phyloP scores from a whole-genome alignment of 2,329 filamentous ascomycete genomes.

The Chrysoporthe cubensis region DNA sequence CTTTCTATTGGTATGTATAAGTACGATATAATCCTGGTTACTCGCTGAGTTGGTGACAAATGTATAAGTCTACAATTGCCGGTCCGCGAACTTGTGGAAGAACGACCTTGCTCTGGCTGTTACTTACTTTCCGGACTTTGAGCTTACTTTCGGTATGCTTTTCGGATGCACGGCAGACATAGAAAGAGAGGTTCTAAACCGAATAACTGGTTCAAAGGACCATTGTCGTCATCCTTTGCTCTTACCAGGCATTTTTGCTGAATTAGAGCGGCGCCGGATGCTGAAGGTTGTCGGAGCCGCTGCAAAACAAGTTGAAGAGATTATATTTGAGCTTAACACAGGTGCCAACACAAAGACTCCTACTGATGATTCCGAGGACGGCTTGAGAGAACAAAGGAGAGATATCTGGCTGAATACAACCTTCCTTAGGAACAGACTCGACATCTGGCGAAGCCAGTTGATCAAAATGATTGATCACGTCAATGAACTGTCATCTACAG shows the following conservation, averaged over 20 bases:
- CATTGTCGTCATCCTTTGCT: not conserved
- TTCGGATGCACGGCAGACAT: not conserved
- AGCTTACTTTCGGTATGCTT: not conserved
- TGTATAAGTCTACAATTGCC: not conserved
- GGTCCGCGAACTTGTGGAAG: not conserved
- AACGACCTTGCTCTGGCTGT: not conserved
- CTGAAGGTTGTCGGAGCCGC: not conserved
- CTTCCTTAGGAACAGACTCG: not conserved
- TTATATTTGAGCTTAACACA: not conserved
- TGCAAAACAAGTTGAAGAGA: not conserved
- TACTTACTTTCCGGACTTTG: not conserved
- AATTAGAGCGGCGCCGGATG: not conserved
- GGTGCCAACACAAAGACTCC: not conserved
- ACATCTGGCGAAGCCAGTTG: not conserved
- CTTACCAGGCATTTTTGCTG: not conserved
- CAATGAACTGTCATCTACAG: not conserved
- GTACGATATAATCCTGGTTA: not conserved
- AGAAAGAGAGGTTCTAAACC: not conserved
- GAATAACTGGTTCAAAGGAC: not conserved
- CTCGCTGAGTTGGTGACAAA: too few relatives aligned
- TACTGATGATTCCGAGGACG: not conserved
- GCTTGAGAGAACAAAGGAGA: not conserved
- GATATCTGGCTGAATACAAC: not conserved
- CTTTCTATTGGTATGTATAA: not conserved
- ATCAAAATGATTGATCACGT: not conserved